Conservation (phyloP, 2,329 filamentous ascomycete genomes). For the Pseudogymnoascus destructans region DNA sequence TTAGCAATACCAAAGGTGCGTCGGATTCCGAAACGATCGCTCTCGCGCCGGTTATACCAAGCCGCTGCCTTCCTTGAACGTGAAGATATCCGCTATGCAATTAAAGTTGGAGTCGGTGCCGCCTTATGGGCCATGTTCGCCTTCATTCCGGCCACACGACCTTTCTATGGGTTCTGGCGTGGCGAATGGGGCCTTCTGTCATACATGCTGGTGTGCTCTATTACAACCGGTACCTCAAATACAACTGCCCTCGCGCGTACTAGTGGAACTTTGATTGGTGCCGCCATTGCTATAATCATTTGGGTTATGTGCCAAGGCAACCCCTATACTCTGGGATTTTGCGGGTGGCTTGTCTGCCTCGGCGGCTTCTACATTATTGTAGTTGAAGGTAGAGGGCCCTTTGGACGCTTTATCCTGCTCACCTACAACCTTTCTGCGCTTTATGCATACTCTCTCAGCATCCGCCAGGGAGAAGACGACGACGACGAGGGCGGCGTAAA, state of each 20-base stretch:
- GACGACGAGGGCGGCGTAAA: constrained; percentile 78
- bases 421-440: constrained; percentile 93
- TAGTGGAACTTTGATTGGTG: constrained; percentile 73
- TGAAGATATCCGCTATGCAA: constrained; percentile 51
- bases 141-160: constrained; percentile 66
- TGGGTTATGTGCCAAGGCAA: constrained; percentile 71
- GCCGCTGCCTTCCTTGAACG: neutral
- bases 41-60: neutral
- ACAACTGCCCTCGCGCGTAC: constrained; percentile 82
- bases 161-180: constrained; percentile 74
- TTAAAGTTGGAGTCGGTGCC: constrained; percentile 88
- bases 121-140: constrained; percentile 80
- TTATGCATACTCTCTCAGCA: constrained; percentile 82
- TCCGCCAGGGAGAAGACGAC: constrained; percentile 65
- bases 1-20: neutral
- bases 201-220: constrained; percentile 96
- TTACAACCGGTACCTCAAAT: constrained; percentile 94
- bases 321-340: constrained; percentile 58
- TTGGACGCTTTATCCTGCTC: constrained; percentile 85
- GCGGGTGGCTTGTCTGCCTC: constrained; percentile 70
- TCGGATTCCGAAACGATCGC: constrained; percentile 1
- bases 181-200: constrained; percentile 94
- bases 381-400: constrained; percentile 68
- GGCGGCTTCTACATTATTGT: constrained; percentile 86
- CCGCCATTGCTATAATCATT: constrained; percentile 56